These are phyloP conservation scores for Bertia moriformis DNA, from an alignment of 2,329 filamentous ascomycete genomes.

Conservation along the genomic window DNA sequence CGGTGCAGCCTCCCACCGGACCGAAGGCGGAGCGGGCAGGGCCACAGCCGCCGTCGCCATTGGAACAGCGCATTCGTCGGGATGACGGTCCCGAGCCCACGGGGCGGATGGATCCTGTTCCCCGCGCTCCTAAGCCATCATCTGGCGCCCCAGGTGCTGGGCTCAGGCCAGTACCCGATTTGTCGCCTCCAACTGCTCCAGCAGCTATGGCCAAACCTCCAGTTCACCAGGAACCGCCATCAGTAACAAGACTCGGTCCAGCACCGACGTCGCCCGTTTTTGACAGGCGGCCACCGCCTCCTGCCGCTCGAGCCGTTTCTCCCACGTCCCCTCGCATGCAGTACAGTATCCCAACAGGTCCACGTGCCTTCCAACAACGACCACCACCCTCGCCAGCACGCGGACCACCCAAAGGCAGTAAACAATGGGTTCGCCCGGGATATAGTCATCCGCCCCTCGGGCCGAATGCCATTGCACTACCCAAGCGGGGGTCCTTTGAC, in stretches of 20 bases:
- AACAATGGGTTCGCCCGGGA: neutral
- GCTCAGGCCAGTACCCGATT: conserved; percentile 11
- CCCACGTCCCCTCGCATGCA: conserved; percentile 19
- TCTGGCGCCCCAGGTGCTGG: neutral
- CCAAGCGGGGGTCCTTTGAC: conserved; percentile 16
- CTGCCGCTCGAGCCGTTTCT: conserved; percentile 2
- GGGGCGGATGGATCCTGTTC: too few species aligned
- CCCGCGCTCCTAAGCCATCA: neutral
- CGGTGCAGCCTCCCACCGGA: conserved; percentile 22
- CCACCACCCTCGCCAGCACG: conserved; percentile 9
- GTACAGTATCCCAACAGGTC: conserved; percentile 21
- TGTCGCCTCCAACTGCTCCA: conserved; percentile 18
- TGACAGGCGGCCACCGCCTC: conserved; percentile 6
- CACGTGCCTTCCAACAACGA: conserved; percentile 20
- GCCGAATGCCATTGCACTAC: conserved; percentile 12
- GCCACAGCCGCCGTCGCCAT: neutral
- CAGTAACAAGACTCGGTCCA: too few species aligned
- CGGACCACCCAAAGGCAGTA: neutral
- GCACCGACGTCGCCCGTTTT: too few species aligned
- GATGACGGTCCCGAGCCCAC: neutral
- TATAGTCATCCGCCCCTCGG: neutral
- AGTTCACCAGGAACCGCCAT: too few species aligned
- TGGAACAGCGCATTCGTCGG: neutral
- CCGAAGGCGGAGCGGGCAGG: conserved; percentile 21
- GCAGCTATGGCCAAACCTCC: conserved; percentile 16